Conservation (phyloP, 2,329 filamentous ascomycete species). For the Zymoseptoria crescenta region DNA sequence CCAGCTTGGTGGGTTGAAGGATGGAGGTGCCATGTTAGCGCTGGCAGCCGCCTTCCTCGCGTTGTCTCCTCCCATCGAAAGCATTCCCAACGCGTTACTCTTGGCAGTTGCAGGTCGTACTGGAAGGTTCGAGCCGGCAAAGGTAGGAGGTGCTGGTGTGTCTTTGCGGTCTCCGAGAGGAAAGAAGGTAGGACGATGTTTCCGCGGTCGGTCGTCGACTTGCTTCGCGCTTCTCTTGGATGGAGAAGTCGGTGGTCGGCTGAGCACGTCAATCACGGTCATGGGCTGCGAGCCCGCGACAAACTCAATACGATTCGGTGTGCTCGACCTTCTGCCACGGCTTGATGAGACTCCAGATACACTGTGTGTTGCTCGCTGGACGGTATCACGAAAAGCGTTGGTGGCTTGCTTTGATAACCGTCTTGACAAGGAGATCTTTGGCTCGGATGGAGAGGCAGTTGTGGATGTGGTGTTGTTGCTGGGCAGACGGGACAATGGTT, state of each 20-base stretch:
- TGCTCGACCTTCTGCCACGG: slow-evolving; percentile 21
- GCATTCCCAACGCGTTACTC: slow-evolving; percentile 7
- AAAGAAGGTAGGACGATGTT: slow-evolving; percentile 14
- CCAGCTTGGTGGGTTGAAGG: slow-evolving; percentile 2
- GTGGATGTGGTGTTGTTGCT: neutral
- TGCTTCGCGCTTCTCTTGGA: slow-evolving; percentile 24
- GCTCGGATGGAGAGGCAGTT: neutral
- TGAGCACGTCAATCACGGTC: slow-evolving; percentile 1
- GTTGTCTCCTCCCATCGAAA: slow-evolving; percentile 23
- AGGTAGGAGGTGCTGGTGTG: slow-evolving; percentile 25
- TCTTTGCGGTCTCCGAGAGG: slow-evolving; percentile 24
- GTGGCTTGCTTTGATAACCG: neutral
- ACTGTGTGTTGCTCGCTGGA: slow-evolving; percentile 6
- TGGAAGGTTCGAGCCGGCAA: slow-evolving; percentile 11
- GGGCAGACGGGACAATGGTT: slow-evolving; percentile 4
- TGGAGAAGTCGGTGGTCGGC: slow-evolving; percentile 20
- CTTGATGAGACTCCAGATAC: slow-evolving; percentile 9
- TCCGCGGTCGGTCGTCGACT: slow-evolving; percentile 22
- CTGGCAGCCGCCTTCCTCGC: slow-evolving; percentile 26
- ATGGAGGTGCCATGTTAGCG: slow-evolving; percentile 12
- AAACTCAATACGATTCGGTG: slow-evolving; percentile 14
- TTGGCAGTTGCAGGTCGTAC: slow-evolving; percentile 13
- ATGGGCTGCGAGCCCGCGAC: neutral
- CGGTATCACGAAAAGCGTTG: slow-evolving; percentile 10
- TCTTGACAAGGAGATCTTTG: neutral